Evolutionary conservation across 768 basidiomycete species (phyloP).

Genomic region (Hericium erinaceus): DNA sequence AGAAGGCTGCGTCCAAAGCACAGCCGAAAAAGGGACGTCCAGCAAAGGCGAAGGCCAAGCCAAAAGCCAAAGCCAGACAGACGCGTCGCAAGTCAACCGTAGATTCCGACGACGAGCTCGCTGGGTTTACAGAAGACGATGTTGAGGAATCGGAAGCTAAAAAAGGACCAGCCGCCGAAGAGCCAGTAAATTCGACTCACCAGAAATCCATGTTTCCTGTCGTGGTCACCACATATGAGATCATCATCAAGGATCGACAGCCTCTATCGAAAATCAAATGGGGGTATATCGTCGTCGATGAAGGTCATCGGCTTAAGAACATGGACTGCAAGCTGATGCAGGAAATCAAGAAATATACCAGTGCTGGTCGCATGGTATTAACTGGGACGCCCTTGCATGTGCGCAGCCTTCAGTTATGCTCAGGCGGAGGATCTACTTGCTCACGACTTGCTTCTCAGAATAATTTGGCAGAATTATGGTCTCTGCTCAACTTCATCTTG

Average conservation of each 20-base stretch:
- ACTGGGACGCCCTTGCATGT: conserved; percentile 97
- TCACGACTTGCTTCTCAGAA: conserved; percentile 44
- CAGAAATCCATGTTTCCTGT: conserved; percentile 51
- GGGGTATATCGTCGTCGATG: conserved; percentile 94
- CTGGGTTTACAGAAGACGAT: background rate
- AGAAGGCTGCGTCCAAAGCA: conserved; percentile 15
- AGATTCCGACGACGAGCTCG: background rate
- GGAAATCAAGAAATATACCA: conserved; percentile 81
- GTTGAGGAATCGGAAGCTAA: background rate
- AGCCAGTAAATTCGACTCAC: conserved; percentile 21
- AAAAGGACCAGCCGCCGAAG: conserved; percentile 1
- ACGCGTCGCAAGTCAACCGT: background rate
- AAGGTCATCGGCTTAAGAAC: conserved; percentile 94
- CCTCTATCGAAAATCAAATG: conserved; percentile 60
- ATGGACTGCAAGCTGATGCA: conserved; percentile 83
- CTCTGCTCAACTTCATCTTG: conserved; percentile 89
- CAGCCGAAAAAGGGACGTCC: background rate
- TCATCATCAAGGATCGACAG: conserved; percentile 75
- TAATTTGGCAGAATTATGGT: conserved; percentile 92
- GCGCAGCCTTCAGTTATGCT: conserved; percentile 16
- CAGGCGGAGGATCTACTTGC: background rate
- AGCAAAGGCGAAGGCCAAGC: background rate
- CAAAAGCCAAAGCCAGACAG: background rate
- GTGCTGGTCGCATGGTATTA: conserved; percentile 84
- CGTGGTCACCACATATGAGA: conserved; percentile 88